Evolutionary conservation across 2,329 filamentous ascomycete genomes (phyloP).

Genomic region (Colletotrichum cordylinicola): DNA sequence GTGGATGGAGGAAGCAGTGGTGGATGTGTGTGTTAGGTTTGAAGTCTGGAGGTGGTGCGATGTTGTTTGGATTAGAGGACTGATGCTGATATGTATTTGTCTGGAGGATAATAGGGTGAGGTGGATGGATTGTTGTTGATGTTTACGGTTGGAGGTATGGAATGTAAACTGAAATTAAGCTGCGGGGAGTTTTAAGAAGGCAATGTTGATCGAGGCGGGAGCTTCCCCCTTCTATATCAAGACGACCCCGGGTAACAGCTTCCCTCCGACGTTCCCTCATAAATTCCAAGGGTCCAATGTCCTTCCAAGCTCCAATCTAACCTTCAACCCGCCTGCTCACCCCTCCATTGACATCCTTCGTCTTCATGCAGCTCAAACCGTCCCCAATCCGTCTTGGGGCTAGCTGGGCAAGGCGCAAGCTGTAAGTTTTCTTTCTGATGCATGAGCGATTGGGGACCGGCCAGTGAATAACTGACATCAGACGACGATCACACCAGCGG

Average conservation of each 20-base stretch:
- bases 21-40: background rate
- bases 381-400: background rate
- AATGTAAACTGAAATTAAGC: background rate
- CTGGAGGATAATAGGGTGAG: background rate
- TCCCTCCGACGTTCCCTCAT: background rate
- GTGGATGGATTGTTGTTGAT: background rate
- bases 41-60: background rate
- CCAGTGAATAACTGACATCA: background rate
- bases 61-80: background rate
- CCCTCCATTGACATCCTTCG: background rate
- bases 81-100: background rate
- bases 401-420: background rate
- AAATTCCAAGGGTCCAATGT: slow-evolving; percentile 5
- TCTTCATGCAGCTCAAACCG: background rate
- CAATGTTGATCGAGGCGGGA: background rate
- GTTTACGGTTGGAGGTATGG: background rate
- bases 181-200: background rate
- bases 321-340: background rate
- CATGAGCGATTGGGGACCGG: background rate
- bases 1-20: background rate
- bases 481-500: slow-evolving; percentile 9
- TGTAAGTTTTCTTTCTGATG: background rate
- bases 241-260: background rate
- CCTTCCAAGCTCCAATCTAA: background rate
- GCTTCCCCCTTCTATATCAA: background rate